phyloP scores from a whole-genome alignment of 225 moss, liverwort and hornwort genomes.

The Sphagnum contortum region DNA sequence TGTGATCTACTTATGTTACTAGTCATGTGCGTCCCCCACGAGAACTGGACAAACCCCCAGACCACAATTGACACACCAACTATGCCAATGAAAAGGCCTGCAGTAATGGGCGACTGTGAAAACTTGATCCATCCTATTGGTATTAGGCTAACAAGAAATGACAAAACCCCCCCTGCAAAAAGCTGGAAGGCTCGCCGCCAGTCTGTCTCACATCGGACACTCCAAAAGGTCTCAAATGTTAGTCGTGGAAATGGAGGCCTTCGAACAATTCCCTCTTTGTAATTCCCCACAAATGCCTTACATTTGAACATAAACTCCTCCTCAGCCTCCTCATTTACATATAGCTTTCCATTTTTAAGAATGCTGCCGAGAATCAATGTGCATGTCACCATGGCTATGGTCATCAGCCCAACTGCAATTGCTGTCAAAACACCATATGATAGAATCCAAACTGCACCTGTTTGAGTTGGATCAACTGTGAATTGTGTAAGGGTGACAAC shows the following conservation, averaged over 20 bases:
- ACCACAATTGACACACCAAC: slow-evolving; percentile 26
- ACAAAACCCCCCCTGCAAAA: slow-evolving; percentile 36
- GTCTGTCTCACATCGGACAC: slow-evolving; percentile 41
- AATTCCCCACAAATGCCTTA: slow-evolving; percentile 23
- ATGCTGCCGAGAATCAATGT: slow-evolving; percentile 53
- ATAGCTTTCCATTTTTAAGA: slow-evolving; percentile 39
- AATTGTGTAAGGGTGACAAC: slow-evolving; percentile 52
- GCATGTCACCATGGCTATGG: slow-evolving; percentile 50
- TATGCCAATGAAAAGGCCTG: slow-evolving; percentile 35
- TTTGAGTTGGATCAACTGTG: slow-evolving; percentile 14
- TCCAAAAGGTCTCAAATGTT: slow-evolving; percentile 46
- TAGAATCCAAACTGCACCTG: slow-evolving; percentile 37
- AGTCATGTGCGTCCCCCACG: slow-evolving; percentile 47
- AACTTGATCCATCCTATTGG: slow-evolving; percentile 59
- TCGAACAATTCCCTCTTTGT: slow-evolving; percentile 17
- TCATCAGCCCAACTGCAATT: slow-evolving; percentile 40
- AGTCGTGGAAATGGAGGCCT: slow-evolving; percentile 35
- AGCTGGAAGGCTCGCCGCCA: slow-evolving; percentile 42
- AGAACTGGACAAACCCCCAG: slow-evolving; percentile 44
- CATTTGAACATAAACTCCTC: slow-evolving; percentile 55
- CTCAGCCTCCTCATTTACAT: slow-evolving; percentile 55
- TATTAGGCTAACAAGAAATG: slow-evolving; percentile 39
- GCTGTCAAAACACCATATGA: slow-evolving; percentile 45
- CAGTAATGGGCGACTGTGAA: slow-evolving; percentile 29
- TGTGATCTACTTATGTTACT: slow-evolving; percentile 31